Base-by-base conservation (phyloP, 2,329 filamentous ascomycete genomes). In the Claviceps monticola region DNA sequence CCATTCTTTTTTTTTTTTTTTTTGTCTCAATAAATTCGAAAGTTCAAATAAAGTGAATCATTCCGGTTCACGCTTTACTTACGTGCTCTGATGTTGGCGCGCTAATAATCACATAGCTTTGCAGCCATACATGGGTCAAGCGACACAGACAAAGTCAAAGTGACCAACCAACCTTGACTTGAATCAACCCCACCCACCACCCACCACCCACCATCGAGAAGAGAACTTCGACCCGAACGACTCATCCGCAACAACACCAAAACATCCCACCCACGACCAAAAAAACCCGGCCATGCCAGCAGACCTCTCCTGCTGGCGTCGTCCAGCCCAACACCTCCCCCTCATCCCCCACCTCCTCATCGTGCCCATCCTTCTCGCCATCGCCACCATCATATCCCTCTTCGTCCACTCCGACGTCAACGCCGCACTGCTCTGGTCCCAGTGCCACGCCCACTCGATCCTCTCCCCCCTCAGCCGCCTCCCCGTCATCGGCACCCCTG, bases 271-370 rank as follows among this genome's bases (percentile, higher is more conserved):
- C 14, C 21, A 7, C 17, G 5, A 1, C 21, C 9, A 26, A 14
- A 34, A 4, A 37, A 7, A 19, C 9, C 23, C 21, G 9, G 3
- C 14, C 17, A 51, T 46, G 49, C 49, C 49, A 7, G 17, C 42
- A 38, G 7, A 37, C 8, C 4, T 14, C 5, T 16, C 23, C 7
- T 59, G 60, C 44, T 61, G 63, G 56, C 65, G 61, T 48, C 68
- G 68, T 11, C 76, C 77, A 16, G 72, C 80, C 51, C 74, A 76
- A 37, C 68, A 70, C 58, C 73, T 80, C 59, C 60, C 72, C 46
- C 73, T 78, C 49, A 72, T 78, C 48, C 74, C 72, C 42, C 75
- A 74, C 61, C 63, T 79, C 38, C 62, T 74, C n/a, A 69, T 79
- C 44, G 61, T 72, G 2, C 70, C 75, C 9, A 64, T 74, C 47